phyloP scores from a whole-genome alignment of 169 alveolate genomes.

The Eimeria falciformis region DNA sequence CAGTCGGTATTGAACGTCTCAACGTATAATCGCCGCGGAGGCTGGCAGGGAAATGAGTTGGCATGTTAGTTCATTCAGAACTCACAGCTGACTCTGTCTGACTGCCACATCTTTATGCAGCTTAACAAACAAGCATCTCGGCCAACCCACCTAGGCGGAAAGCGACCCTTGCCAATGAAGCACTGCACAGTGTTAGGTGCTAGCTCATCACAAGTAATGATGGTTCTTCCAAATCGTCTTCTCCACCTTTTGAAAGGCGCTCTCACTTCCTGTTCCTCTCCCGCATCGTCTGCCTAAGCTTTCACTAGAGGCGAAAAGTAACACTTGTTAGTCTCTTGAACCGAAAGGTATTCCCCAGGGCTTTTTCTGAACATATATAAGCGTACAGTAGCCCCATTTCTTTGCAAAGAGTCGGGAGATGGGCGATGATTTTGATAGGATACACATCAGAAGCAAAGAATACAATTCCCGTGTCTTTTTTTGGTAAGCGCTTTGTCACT shows the following conservation, averaged over 20 bases:
- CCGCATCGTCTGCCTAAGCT: no score
- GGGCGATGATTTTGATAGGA: constrained; percentile 97
- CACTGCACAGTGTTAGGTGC: no score
- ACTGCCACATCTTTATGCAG: no score
- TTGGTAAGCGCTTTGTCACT: constrained; percentile 79
- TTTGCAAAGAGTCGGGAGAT: constrained; percentile 96
- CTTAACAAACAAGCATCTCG: no score
- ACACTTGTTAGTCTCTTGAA: constrained; percentile 97
- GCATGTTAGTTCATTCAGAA: no score
- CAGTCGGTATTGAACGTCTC: no score
- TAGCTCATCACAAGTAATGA: constrained; percentile 30
- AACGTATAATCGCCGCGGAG: no score
- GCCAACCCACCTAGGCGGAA: no score
- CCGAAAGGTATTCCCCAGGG: constrained; percentile 94
- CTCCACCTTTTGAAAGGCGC: constrained; percentile 41
- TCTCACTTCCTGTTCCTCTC: constrained; percentile 9
- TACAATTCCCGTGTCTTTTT: constrained; percentile 11
- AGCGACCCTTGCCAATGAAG: no score
- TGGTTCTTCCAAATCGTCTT: constrained; percentile 25
- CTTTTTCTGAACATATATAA: constrained; percentile 93
- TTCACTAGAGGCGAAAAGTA: no score
- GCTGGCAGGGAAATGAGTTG: no score
- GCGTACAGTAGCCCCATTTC: constrained; percentile 93
- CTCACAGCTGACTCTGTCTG: no score
- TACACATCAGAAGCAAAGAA: constrained; percentile 96